Evolutionary conservation across 179 eudicot species (phyloP).

Genomic region (Camellia oleifera): DNA sequence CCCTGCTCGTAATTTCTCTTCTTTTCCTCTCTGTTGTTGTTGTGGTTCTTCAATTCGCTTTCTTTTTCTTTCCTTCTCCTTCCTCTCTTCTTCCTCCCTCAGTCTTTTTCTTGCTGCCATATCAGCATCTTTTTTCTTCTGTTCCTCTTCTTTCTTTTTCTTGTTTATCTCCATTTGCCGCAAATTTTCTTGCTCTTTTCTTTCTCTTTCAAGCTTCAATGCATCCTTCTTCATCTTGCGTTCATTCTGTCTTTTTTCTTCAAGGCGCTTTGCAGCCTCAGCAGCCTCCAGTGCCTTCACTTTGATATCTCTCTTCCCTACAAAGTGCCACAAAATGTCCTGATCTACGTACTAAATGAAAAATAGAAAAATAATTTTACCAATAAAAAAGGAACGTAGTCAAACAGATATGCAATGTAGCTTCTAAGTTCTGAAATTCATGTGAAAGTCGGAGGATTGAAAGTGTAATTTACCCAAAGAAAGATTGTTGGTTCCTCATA

Average conservation of each 20-base stretch:
- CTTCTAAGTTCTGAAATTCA: neutral
- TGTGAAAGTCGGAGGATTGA: neutral
- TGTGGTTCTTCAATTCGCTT: slow-evolving; percentile 67
- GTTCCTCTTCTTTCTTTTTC: slow-evolving; percentile 70
- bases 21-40: slow-evolving; percentile 48
- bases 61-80: slow-evolving; percentile 72
- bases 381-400: neutral
- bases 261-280: slow-evolving; percentile 81
- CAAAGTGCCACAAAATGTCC: slow-evolving; percentile 10
- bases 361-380: neutral
- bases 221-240: slow-evolving; percentile 88
- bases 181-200: slow-evolving; percentile 64
- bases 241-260: slow-evolving; percentile 68
- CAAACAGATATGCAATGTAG: neutral
- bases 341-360: neutral
- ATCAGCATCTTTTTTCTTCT: slow-evolving; percentile 73
- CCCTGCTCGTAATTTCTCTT: slow-evolving; percentile 45
- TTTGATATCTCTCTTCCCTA: slow-evolving; percentile 83
- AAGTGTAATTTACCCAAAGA: neutral
- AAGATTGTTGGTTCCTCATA: neutral
- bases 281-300: slow-evolving; percentile 96
- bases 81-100: slow-evolving; percentile 85
- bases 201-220: slow-evolving; percentile 68
- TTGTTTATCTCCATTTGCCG: slow-evolving; percentile 58
- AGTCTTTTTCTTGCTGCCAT: slow-evolving; percentile 70